Base-by-base conservation (phyloP, 352 stramenopile genomes). In the Phytophthora brassicae region DNA sequence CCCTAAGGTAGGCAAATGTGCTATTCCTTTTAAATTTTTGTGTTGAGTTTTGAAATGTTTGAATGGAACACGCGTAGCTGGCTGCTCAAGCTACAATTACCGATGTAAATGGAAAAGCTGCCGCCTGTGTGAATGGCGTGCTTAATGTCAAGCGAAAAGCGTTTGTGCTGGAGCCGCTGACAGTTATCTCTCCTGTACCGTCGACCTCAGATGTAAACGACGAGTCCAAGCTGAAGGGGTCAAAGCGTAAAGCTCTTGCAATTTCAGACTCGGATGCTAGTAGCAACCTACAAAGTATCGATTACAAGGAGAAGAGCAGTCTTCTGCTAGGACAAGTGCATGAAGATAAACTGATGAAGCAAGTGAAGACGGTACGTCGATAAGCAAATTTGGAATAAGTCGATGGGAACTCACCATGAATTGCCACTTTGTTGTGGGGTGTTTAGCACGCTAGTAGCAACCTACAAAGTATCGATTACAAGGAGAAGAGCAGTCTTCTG, bases 341-440 rank as follows among this genome's bases (percentile, higher is more conserved):
- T 58, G 83, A 94, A 74, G 83, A 94, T 29, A 87, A 87, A 28
- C 68, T 94, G 23, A 75, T 80, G 36, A 79, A 87, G 36, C 83
- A 91, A 63, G 70, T 94, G 48, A 88, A 89, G 80, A 70, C 76
- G 58, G 84, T 94, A 59, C 31, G 75, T 60, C 9, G 22, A 17
- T 5, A 44, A 12, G 35, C 17, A 20, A 43, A 19, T 26, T 26
- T 8, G 0, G 17, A 26, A 6, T 24, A 24, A 1, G 17, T 45
- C 19, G 8, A 24, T 16, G 24, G 3, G 19, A 23, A 14, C n/a
- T 64, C 6, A 43, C 17, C 36, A 7, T 29, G 13, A 20, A 13
- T 22, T 54, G 19, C 24, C 22, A 17, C 19, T 6, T 59, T 35
- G 43, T 8, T 44, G 48, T 31, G 19, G n/a, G n/a, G n/a, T n/a